Conservation (phyloP, 805 yeast species). For the Wilhelminamyces savonicus region DNA sequence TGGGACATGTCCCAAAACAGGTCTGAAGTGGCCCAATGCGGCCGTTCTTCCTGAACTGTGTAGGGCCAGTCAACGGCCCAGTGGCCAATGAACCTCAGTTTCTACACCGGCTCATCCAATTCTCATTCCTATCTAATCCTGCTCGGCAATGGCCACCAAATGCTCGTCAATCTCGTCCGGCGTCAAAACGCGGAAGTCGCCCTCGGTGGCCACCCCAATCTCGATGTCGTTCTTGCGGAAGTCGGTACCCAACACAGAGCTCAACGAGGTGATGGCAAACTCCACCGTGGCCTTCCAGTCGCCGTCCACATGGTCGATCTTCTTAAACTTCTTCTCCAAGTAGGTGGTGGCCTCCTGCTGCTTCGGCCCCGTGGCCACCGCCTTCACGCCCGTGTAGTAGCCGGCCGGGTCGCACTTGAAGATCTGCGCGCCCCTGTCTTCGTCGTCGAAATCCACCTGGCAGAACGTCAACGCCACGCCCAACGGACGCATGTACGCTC, state of each 20-base stretch:
- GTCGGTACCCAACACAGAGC: slow-evolving; percentile 85
- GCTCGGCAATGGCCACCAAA: slow-evolving; percentile 90
- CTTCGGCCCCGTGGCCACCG: slow-evolving; percentile 93
- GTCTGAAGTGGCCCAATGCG: too few species aligned
- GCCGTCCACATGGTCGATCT: slow-evolving; percentile 60
- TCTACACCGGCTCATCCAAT: too few species aligned
- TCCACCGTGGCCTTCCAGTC: slow-evolving; percentile 89
- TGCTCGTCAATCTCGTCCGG: slow-evolving; percentile 93
- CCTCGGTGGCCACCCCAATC: slow-evolving; percentile 78
- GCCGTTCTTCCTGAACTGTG: too few species aligned
- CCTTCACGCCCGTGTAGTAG: slow-evolving; percentile 83
- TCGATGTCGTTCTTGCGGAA: slow-evolving; percentile 92
- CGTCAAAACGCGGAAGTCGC: slow-evolving; percentile 64
- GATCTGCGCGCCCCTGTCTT: slow-evolving; percentile 81
- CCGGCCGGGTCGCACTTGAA: slow-evolving; percentile 98
- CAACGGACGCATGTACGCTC: slow-evolving; percentile 97
- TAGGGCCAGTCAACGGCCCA: too few species aligned
- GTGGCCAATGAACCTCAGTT: too few species aligned
- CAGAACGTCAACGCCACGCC: slow-evolving; percentile 91
- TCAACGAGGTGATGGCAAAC: slow-evolving; percentile 78
- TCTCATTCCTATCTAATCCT: slow-evolving; percentile 75
- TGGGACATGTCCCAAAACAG: too few species aligned
- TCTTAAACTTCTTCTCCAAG: slow-evolving; percentile 84
- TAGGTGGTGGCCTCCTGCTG: slow-evolving; percentile 92
- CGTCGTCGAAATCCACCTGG: slow-evolving; percentile 64